phyloP scores from a whole-genome alignment of 768 basidiomycete genomes.

The Suillus variegatus region DNA sequence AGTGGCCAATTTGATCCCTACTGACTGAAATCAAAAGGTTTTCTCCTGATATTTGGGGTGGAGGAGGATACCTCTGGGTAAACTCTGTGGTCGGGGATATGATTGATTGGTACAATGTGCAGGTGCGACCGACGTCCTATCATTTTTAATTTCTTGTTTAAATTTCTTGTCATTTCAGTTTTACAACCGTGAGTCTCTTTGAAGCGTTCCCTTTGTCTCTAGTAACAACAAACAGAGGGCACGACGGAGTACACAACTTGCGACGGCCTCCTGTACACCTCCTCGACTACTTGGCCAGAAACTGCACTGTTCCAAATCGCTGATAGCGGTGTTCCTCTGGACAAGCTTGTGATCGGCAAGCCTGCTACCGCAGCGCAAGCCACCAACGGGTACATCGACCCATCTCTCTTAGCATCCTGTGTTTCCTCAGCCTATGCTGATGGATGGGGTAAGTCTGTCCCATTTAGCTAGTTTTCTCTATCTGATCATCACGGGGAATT shows the following conservation, averaged over 20 bases:
- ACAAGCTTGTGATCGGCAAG: slow-evolving; percentile 61
- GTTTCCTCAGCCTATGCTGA: slow-evolving; percentile 56
- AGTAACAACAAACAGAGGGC: slow-evolving; percentile 46
- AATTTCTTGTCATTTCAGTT: too few species aligned
- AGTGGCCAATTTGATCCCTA: not conserved
- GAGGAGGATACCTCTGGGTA: slow-evolving; percentile 41
- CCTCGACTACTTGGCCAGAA: slow-evolving; percentile 61
- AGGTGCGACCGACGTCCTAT: slow-evolving; percentile 25
- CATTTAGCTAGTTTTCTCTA: not conserved
- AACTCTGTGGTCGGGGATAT: slow-evolving; percentile 37
- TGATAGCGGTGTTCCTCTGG: slow-evolving; percentile 43
- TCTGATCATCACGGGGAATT: slow-evolving; percentile 5
- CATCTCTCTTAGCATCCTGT: slow-evolving; percentile 58
- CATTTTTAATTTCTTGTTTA: not conserved
- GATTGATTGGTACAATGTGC: slow-evolving; percentile 49
- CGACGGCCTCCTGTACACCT: slow-evolving; percentile 54
- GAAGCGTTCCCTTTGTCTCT: not conserved
- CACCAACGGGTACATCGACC: slow-evolving; percentile 56
- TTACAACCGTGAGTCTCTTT: slow-evolving; percentile 26
- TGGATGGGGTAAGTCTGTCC: slow-evolving; percentile 62
- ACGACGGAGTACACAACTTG: slow-evolving; percentile 65
- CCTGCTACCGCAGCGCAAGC: slow-evolving; percentile 45
- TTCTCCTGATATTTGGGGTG: slow-evolving; percentile 31
- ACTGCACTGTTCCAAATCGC: slow-evolving; percentile 58
- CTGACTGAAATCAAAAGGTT: slow-evolving; percentile 26